Base-by-base conservation (phyloP, 2,329 filamentous ascomycete species). In the Sarocladiaceae sp. region DNA sequence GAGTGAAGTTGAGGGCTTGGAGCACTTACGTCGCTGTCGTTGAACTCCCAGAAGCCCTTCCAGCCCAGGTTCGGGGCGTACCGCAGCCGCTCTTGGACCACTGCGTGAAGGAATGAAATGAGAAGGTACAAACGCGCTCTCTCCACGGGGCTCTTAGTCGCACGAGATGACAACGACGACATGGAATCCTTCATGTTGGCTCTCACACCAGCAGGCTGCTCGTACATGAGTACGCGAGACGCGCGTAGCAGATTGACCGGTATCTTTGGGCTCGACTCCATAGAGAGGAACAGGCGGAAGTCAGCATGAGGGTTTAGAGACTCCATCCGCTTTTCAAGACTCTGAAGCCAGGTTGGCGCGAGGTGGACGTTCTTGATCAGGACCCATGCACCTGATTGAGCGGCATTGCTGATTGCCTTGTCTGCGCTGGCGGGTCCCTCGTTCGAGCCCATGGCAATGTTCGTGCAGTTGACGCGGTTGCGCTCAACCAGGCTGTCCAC, bases 1-100 rank as follows among this genome's bases (percentile, higher is more conserved):
- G 4, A 23, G n/a, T 43, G n/a, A 42, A 39, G 13, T 13, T 16
- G 9, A 37, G n/a, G 20, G 11, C 9, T 19, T 29, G 6, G 6
- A 10, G n/a, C 53, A 82, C 87, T 85, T 79, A 94, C 88, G 67
- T 98, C 93, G 55, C 90, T 95, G 65, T 98, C 94, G 61, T 98
- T 98, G 66, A 98, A 98, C 66, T 98, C 94, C 93, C 94, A 98
- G 75, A 96, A 95, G 44, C 89, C 88, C 71, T 95, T 96, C 93
- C 93, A 98, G 48, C 93, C 93, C 45, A 98, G 72, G 46, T 78
- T 91, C 1, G 93, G 94, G 19, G 91, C 90, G 62, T 98, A 98
- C 50, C 93, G 85, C 50, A 98, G 72, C 55, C 94, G 78, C 65
- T 98, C 93, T 64, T 98, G 93, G 10, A 96, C 82, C 29, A 98